phyloP scores from a whole-genome alignment of 2,329 filamentous ascomycete genomes.

The Cercospora sp. region DNA sequence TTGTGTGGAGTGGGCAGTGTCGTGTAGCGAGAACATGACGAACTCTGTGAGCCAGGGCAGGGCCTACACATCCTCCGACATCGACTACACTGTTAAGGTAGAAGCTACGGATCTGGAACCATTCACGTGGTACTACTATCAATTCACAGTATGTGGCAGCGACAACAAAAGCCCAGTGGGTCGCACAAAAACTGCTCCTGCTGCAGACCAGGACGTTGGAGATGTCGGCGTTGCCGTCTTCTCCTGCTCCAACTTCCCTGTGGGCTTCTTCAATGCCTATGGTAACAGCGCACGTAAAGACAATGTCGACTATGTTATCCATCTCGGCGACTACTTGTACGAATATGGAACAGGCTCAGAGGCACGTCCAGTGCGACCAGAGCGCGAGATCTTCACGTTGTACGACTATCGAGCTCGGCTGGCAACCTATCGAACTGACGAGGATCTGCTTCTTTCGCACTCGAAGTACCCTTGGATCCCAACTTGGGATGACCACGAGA shows the following conservation, averaged over 20 bases:
- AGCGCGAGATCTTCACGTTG: conserved; percentile 43
- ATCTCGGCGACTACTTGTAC: conserved; percentile 17
- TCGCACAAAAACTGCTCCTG: conserved; percentile 33
- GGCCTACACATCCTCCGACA: conserved; percentile 34
- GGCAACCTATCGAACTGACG: conserved; percentile 44
- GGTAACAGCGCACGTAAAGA: conserved; percentile 35
- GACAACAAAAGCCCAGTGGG: conserved; percentile 29
- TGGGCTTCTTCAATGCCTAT: conserved; percentile 34
- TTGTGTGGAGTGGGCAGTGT: conserved; percentile 28
- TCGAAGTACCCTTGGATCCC: conserved; percentile 47
- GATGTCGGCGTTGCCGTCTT: conserved; percentile 32
- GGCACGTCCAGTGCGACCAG: conserved; percentile 35
- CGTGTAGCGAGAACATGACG: conserved; percentile 22
- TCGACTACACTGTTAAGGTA: conserved; percentile 35
- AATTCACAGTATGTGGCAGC: conserved; percentile 31
- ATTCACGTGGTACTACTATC: conserved; percentile 35
- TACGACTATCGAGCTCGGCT: conserved; percentile 49
- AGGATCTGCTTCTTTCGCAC: conserved; percentile 44
- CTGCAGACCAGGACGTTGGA: conserved; percentile 27
- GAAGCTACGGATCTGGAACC: conserved; percentile 29
- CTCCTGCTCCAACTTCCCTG: conserved; percentile 33
- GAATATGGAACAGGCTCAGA: conserved; percentile 7
- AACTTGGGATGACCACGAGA: conserved; percentile 44
- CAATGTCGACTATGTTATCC: conserved; percentile 44
- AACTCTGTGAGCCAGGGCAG: conserved; percentile 24